Percentiles rank a stretch among this genome's conserved stretches.
Evolutionary conservation across 108 stramenopile genomes (phyloP).

Genomic region (Pseudonitzschia multiseries): DNA sequence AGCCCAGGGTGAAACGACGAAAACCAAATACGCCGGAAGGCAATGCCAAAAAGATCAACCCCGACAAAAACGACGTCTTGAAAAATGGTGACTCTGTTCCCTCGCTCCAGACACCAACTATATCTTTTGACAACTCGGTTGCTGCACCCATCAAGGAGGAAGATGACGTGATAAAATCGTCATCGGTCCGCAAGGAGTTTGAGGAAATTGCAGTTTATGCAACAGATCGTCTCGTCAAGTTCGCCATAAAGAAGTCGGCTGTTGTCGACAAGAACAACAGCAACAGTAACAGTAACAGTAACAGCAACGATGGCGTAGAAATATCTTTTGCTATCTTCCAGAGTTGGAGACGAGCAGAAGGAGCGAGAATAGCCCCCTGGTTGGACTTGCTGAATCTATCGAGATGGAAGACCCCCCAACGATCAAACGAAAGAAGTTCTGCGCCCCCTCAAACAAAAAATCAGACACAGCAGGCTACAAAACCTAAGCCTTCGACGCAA

Average conservation of each 20-base stretch:
- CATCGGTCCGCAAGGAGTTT: constrained; percentile 60
- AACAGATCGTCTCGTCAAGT: constrained; percentile 60
- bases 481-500: constrained; percentile 8
- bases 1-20: constrained; percentile 29
- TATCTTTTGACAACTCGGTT: constrained; percentile 37
- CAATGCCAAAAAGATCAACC: constrained; percentile 10
- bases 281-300: too few species aligned
- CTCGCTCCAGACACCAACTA: constrained; percentile 46
- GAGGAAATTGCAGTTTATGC: constrained; percentile 71
- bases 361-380: constrained; percentile 80
- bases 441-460: constrained; percentile 1
- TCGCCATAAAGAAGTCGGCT: constrained; percentile 31
- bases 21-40: constrained; percentile 29
- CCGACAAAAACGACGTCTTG: constrained; percentile 3
- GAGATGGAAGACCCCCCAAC: constrained; percentile 62
- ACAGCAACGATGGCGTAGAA: constrained; percentile 9
- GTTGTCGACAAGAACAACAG: background rate
- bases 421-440: constrained; percentile 16
- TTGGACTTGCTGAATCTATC: constrained; percentile 78
- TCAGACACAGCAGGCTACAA: constrained; percentile 14
- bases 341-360: constrained; percentile 82
- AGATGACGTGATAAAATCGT: constrained; percentile 21
- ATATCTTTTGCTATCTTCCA: constrained; percentile 66
- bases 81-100: constrained; percentile 42
- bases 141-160: constrained; percentile 30